Evolutionary conservation across 1,284 basidiomycete species (phyloP), one percentile per base, ranked within the genome.

Genomic region (Tylopilus orsonianus): DNA sequence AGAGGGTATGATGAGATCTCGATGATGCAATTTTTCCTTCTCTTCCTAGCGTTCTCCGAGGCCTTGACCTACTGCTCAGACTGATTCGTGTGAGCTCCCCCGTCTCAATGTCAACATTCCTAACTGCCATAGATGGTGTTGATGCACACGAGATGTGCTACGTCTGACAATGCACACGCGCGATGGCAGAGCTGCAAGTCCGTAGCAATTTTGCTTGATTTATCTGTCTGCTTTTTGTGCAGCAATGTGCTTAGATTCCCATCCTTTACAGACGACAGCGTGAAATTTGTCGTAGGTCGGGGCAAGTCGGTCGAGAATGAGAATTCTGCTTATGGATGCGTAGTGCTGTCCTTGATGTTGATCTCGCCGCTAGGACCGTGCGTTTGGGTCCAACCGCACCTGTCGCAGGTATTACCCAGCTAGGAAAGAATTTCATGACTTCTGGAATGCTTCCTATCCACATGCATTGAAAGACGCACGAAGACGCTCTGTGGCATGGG

Each of bases 341-440:
- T 38, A 29, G 27, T 20, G 18, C 19, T 16, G 19, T 24, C 20
- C 13, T 49, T 8, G 10, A 19, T 9, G 35, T 34, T 7, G 20
- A 24, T 22, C 13, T 12, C 9, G 8, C n/a, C 24, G 9, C 19
- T 32, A 52, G 50, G 50, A 27, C 50, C 4, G 50, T 53, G 14
- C 41, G 42, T 9, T 14, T 44, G 38, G 52, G 50, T n/a, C n/a
- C n/a, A 26, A 24, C 23, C 29, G n/a, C n/a, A n/a, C 36, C 54
- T 20, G 35, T 50, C 12, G 9, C 39, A 22, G 55, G 47, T 32
- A 22, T 53, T 13, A 44, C 40, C 13, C 44, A 50, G 12, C 36
- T 32, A 12, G 30, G 33, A 26, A 22, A 20, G 30, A 18, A 34
- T 44, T 26, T 35, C 18, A 16, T 54, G 22, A 16, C 29, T 20